phyloP scores from a whole-genome alignment of 2,329 filamentous ascomycete species.

The Stagonosporopsis tanaceti region DNA sequence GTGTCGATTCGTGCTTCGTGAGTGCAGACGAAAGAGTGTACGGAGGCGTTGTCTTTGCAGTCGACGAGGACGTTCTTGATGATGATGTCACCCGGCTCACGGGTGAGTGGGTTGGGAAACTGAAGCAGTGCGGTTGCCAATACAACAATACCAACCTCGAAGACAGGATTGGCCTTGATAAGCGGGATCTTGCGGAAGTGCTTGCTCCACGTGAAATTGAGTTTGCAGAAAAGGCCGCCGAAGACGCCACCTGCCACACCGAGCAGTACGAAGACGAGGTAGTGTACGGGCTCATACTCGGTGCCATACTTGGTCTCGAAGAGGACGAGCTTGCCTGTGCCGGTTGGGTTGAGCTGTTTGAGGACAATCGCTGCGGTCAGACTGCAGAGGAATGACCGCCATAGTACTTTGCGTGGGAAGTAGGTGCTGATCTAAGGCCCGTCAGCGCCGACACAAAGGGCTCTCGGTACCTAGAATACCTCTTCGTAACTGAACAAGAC shows the following conservation, averaged over 20 bases:
- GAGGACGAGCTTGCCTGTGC: conserved; percentile 67
- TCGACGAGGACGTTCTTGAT: conserved; percentile 66
- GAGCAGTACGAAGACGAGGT: conserved; percentile 64
- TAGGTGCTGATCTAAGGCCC: conserved; percentile 60
- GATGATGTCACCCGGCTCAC: conserved; percentile 64
- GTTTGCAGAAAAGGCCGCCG: conserved; percentile 66
- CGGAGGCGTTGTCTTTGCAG: conserved; percentile 52
- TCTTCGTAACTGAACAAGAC: conserved; percentile 68
- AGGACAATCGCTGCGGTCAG: conserved; percentile 64
- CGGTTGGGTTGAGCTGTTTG: conserved; percentile 66
- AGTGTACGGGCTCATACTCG: conserved; percentile 63
- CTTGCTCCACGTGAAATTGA: conserved; percentile 65
- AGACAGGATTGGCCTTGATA: conserved; percentile 64
- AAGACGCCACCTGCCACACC: conserved; percentile 66
- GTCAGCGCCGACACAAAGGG: not conserved
- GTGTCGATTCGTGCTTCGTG: conserved; percentile 53
- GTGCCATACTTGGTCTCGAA: conserved; percentile 68
- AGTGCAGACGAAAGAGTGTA: conserved; percentile 59
- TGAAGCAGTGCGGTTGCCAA: conserved; percentile 63
- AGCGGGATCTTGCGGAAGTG: conserved; percentile 61
- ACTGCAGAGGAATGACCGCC: conserved; percentile 67
- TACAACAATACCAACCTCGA: conserved; percentile 64
- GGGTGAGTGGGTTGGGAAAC: conserved; percentile 63
- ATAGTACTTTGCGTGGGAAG: conserved; percentile 66
- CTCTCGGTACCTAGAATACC: conserved; percentile 7